phyloP scores from a whole-genome alignment of 1,139 yeast species.

The Debaryomyces nepalensis region DNA sequence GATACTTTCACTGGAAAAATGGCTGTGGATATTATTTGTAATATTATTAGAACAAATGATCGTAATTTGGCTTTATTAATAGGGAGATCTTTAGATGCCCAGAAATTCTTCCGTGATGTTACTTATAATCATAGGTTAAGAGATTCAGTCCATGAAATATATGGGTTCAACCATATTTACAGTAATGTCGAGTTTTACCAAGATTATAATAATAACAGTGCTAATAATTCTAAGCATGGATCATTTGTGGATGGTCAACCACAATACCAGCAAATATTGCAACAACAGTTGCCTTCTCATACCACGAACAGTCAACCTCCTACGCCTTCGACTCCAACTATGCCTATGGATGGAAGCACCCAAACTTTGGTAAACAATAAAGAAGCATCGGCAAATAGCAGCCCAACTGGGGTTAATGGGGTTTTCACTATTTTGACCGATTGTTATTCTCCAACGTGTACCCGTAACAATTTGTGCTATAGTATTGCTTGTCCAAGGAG shows the following conservation, averaged over 20 bases:
- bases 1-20: conserved; percentile 94
- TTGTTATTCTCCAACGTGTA: conserved; percentile 96
- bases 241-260: conserved; percentile 24
- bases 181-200: conserved; percentile 45
- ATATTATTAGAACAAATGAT: conserved; percentile 86
- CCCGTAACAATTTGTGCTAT: conserved; percentile 84
- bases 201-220: conserved; percentile 30
- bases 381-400: conserved; percentile 18
- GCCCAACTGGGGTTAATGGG: conserved; percentile 67
- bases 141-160: conserved; percentile 86
- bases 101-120: conserved; percentile 92
- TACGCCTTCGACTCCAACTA: conserved; percentile 17
- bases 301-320: conserved; percentile 19
- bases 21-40: conserved; percentile 87
- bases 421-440: conserved; percentile 91
- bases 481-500: conserved; percentile 98
- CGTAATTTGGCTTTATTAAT: conserved; percentile 84
- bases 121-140: conserved; percentile 92
- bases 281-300: conserved; percentile 26
- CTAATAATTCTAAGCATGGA: conserved; percentile 35
- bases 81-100: conserved; percentile 94
- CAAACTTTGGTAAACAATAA: conserved; percentile 8
- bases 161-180: conserved; percentile 74
- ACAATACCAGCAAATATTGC: conserved; percentile 22
- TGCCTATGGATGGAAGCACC: conserved; percentile 10